Percentiles rank a stretch among this genome's conserved stretches.
These are phyloP conservation scores for Colletotrichum aenigma DNA, from an alignment of 2,329 filamentous ascomycete species.

Conservation along the genomic window DNA sequence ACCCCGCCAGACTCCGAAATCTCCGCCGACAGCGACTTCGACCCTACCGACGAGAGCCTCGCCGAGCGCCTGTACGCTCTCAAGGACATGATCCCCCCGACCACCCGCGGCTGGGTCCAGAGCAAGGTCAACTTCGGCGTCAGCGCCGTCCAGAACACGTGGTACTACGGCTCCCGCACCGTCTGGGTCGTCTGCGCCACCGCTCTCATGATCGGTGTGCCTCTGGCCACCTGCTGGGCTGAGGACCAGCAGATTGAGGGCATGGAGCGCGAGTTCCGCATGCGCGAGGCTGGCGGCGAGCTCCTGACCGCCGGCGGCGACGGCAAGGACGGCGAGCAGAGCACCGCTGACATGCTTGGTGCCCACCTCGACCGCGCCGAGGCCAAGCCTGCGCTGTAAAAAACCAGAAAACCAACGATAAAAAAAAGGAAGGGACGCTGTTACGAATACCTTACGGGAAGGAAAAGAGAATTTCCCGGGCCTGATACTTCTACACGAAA, in stretches of 20 bases:
- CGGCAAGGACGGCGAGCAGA: conserved; percentile 30
- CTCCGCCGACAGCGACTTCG: conserved; percentile 78
- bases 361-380: conserved; percentile 51
- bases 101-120: conserved; percentile 71
- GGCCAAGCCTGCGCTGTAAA: conserved; percentile 56
- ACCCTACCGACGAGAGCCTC: conserved; percentile 62
- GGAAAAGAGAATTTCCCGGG: neutral
- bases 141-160: conserved; percentile 53
- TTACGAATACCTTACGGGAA: neutral
- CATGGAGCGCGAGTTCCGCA: conserved; percentile 97
- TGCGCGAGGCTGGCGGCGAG: conserved; percentile 90
- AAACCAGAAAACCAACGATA: conserved; percentile 13
- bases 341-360: conserved; percentile 54
- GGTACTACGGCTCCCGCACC: conserved; percentile 77
- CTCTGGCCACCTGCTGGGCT: conserved; percentile 88
- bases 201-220: conserved; percentile 87
- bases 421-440: neutral
- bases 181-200: conserved; percentile 92
- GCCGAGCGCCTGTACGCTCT: conserved; percentile 74
- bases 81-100: conserved; percentile 77
- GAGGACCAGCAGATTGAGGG: conserved; percentile 97
- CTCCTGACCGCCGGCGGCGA: conserved; percentile 54
- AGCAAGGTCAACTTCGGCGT: conserved; percentile 61
- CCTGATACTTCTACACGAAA: neutral
- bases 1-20: conserved; percentile 73